Evolutionary conservation across 192 early-diverging fungal genomes (phyloP).

Genomic region (Coemansia sp.): DNA sequence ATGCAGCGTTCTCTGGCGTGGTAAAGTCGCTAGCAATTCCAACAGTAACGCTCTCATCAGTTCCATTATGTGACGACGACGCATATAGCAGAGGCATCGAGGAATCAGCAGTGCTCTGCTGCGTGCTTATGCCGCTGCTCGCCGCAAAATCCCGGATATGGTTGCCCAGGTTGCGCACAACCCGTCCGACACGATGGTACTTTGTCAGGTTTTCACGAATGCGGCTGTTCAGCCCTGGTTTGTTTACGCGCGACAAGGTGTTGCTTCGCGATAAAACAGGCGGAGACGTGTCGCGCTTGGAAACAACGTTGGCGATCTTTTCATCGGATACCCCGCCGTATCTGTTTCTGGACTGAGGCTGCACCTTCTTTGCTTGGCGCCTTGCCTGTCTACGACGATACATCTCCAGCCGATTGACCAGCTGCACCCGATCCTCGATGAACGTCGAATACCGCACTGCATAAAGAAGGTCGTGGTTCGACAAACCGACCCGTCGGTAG

Average conservation of each 20-base stretch:
- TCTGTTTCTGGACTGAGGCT: neutral
- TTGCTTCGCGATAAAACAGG: conserved; percentile 14
- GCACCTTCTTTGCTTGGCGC: conserved; percentile 11
- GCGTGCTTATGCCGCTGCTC: conserved; percentile 20
- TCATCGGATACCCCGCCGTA: conserved; percentile 18
- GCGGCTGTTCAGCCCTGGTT: conserved; percentile 23
- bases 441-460: conserved; percentile 40
- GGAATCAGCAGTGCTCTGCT: conserved; percentile 17
- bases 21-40: conserved; percentile 20
- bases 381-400: conserved; percentile 19
- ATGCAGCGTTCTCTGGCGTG: conserved; percentile 26
- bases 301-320: neutral
- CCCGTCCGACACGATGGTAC: conserved; percentile 29
- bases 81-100: conserved; percentile 9
- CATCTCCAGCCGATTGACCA: conserved; percentile 33
- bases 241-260: conserved; percentile 17
- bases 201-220: conserved; percentile 34
- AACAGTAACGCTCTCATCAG: conserved; percentile 11
- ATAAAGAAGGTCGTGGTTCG: conserved; percentile 36
- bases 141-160: conserved; percentile 36
- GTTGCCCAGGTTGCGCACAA: conserved; percentile 29
- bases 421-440: conserved; percentile 37
- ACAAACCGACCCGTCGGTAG: conserved; percentile 44
- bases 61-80: neutral
- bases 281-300: conserved; percentile 15